Base-by-base conservation (phyloP, 2,329 filamentous ascomycete genomes). In the Talaromyces rugulosus region DNA sequence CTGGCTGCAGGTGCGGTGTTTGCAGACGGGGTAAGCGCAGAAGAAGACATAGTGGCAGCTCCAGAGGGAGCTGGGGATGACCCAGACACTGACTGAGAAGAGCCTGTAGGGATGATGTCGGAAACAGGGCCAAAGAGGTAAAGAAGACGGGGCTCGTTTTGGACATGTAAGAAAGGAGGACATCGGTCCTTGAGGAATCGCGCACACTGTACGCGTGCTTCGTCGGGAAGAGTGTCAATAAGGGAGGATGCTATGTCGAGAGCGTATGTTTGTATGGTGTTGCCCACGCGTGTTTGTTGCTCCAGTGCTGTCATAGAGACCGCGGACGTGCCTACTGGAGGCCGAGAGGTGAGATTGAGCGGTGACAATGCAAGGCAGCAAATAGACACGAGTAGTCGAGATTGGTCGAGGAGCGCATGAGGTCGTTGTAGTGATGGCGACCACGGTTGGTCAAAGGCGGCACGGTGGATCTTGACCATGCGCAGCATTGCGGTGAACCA, bases 161-260 rank as follows among this genome's bases (percentile, higher is more conserved):
- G 75, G 11, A 73, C 70, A 40, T 75, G 69, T 34, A 70, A 66
- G 42, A 75, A 76, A 3, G 72, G 70, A 0, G 77, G 74, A 40
- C 73, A 78, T 62, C 73, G 75, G 47, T 81, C 80, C 59, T 72
- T 77, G 34, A 81, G 68, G 44, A 78, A 75, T 23, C 76, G 74
- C 12, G 71, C 72, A 60, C 78, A 79, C 57, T 79, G 74, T 16
- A 75, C 68, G 12, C 77, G 76, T 28, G 73, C 70, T 56, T 81
- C 78, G 44, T 81, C 77, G 16, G 77, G 73, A 59, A 81, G 74
- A 16, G 73, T 72, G 61, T 82, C 80, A 33, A 78, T 71, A 4
- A 81, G 69, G 11, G 75, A 74, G 9, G 78, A 74, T 11, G 78
- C 78, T 14, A 80, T 76, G 62, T 81, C 79, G 14, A 80, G 68